Conservation (phyloP, 306 rosid genomes). For the Rosa persica region DNA sequence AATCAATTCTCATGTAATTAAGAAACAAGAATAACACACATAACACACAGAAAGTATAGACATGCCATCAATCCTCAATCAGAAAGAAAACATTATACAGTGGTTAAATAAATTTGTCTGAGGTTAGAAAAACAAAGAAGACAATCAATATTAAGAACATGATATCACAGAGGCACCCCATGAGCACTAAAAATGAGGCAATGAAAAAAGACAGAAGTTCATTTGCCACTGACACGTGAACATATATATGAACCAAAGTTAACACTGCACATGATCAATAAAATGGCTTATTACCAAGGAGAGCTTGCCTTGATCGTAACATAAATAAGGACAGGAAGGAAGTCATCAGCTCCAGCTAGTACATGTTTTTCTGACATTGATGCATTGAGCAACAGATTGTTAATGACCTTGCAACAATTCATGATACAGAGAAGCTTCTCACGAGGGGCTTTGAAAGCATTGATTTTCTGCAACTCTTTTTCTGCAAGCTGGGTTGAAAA, state of each 20-base stretch:
- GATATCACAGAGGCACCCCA: not conserved
- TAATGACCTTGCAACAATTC: conserved; percentile 74
- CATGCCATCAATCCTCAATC: not conserved
- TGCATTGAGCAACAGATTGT: conserved; percentile 63
- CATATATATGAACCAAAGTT: not conserved
- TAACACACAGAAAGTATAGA: not conserved
- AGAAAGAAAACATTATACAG: not conserved
- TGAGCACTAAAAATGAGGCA: conserved; percentile 14
- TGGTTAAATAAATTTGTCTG: not conserved
- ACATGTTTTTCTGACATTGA: conserved; percentile 58
- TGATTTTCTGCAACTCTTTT: conserved; percentile 65
- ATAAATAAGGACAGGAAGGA: conserved; percentile 76
- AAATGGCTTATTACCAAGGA: conserved; percentile 61
- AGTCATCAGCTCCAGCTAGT: conserved; percentile 75
- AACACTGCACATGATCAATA: conserved; percentile 23
- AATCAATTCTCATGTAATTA: not conserved
- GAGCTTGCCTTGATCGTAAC: conserved; percentile 83
- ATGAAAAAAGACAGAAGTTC: not conserved
- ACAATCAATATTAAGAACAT: not conserved
- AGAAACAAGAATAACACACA: not conserved
- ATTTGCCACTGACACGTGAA: conserved; percentile 1
- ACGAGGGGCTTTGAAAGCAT: conserved; percentile 67
- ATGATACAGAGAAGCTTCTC: conserved; percentile 63
- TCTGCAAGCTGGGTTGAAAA: conserved; percentile 56
- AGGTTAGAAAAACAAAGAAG: not conserved